Conservation (phyloP, 805 yeast genomes). For the Teunomyces tritomae region DNA sequence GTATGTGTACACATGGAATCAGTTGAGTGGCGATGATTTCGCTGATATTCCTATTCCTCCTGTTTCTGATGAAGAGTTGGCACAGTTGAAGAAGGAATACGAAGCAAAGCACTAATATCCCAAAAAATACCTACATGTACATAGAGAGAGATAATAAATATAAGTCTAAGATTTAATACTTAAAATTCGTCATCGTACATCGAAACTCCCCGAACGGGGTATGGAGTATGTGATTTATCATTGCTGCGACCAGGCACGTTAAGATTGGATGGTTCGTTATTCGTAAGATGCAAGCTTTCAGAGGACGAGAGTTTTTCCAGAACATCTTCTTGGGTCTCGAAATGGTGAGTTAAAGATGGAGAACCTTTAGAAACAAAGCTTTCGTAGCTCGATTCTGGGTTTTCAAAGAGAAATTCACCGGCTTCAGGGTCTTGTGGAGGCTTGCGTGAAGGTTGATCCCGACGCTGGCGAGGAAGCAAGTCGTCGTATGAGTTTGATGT, state of each 20-base stretch:
- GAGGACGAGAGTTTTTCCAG: background rate
- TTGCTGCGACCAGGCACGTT: background rate
- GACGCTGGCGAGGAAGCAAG: background rate
- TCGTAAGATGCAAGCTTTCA: background rate
- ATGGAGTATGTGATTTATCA: slow-evolving; percentile 17
- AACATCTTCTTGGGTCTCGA: background rate
- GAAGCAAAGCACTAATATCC: slow-evolving; percentile 32
- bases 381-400: background rate
- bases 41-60: slow-evolving; percentile 95
- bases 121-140: slow-evolving; percentile 19
- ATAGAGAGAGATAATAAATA: slow-evolving; percentile 4
- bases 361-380: background rate
- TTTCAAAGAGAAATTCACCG: background rate
- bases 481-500: background rate
- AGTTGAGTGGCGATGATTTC: slow-evolving; percentile 75
- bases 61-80: slow-evolving; percentile 71
- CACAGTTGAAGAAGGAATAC: slow-evolving; percentile 69
- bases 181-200: slow-evolving; percentile 13
- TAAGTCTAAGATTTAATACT: background rate
- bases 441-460: background rate
- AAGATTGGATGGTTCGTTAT: background rate
- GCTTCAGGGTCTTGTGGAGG: background rate
- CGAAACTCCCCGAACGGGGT: slow-evolving; percentile 33
- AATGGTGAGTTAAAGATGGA: background rate
- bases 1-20: slow-evolving; percentile 60